Evolutionary conservation across 768 basidiomycete genomes (phyloP), one percentile per base, ranked within the genome.

Genomic region (Mrakia gelida): DNA sequence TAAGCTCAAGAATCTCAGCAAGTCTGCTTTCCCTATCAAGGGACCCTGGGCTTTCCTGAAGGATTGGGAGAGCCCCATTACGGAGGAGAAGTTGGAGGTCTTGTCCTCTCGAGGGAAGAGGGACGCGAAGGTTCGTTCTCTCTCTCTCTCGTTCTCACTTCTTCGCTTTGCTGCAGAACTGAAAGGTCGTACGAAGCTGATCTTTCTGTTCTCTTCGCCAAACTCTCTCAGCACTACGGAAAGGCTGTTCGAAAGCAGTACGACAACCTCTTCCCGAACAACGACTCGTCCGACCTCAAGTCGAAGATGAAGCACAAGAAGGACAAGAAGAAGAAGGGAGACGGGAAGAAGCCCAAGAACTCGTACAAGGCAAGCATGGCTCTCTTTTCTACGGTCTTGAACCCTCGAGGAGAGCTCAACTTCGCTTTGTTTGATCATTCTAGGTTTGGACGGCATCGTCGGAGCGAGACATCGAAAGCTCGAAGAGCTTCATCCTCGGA

Each of bases 401-500:
- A 28, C 21, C 15, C 45, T 49, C 43, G n/a, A n/a, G 7, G 1
- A 32, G n/a, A 45, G 34, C 23, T 75, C 26, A 49, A 21, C 28
- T 18, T n/a, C 74, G 16, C 30, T 18, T 5, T 28, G 23, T 30
- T 8, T 26, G 8, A 9, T 21, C 28, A 0, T 21, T 1, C 13
- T 76, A 84, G 81, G 80, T 85, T 32, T 85, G 84, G 85, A 84
- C 85, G 10, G 85, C 85, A 3, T 83, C 81, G 5, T 84, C 84
- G 1, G 68, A 71, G 6, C 76, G 85, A 15, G 85, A 86, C 75
- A 82, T 86, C 80, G 82, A 81, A 5, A 81, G 85, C 10, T 83
- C 84, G 34, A 81, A 84, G 75, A 80, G 83, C 0, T 85, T 82
- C 80, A 84, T 85, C 79, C 80, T 81, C 43, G 85, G 85, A 30